Percentiles rank a stretch among this genome's conserved stretches.
phyloP scores from a whole-genome alignment of 164 flowering plant genomes.

The Piper betle region DNA sequence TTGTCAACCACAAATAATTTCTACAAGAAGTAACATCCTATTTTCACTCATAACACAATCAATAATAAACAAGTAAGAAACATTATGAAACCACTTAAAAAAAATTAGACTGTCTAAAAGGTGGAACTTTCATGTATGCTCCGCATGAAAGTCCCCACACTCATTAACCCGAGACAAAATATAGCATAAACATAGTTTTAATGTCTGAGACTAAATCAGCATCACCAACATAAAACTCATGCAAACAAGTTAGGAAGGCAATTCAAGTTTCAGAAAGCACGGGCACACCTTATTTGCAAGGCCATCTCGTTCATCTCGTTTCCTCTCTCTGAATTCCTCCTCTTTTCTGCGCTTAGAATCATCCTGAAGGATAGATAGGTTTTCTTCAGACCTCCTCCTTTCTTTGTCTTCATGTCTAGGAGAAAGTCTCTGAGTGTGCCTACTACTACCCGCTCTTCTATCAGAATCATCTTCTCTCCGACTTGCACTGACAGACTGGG shows the following conservation, averaged over 20 bases:
- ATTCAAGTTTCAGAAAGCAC: not conserved
- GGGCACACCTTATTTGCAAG: conserved; percentile 51
- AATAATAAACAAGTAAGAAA: too few relatives aligned
- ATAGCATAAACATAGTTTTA: too few relatives aligned
- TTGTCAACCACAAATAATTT: too few relatives aligned
- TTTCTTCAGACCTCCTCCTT: conserved; percentile 83
- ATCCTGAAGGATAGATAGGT: conserved; percentile 41
- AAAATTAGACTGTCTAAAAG: too few relatives aligned
- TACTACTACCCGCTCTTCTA: conserved; percentile 55
- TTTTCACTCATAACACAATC: too few relatives aligned
- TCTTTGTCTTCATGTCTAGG: conserved; percentile 96
- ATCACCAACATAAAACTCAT: not conserved
- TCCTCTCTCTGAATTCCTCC: conserved; percentile 81
- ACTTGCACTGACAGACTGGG: conserved; percentile 56
- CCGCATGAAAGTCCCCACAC: too few relatives aligned
- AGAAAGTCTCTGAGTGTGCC: conserved; percentile 76
- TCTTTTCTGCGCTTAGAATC: conserved; percentile 86
- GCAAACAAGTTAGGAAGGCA: not conserved
- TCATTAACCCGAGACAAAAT: too few relatives aligned
- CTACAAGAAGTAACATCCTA: too few relatives aligned
- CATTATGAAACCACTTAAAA: too few relatives aligned
- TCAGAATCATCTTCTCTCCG: conserved; percentile 85
- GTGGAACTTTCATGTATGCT: too few relatives aligned
- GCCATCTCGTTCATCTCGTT: conserved; percentile 79
- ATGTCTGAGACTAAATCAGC: not conserved